These are phyloP conservation scores for Phytophthora foliorum DNA, from an alignment of 352 stramenopile species.

Conservation along the genomic window DNA sequence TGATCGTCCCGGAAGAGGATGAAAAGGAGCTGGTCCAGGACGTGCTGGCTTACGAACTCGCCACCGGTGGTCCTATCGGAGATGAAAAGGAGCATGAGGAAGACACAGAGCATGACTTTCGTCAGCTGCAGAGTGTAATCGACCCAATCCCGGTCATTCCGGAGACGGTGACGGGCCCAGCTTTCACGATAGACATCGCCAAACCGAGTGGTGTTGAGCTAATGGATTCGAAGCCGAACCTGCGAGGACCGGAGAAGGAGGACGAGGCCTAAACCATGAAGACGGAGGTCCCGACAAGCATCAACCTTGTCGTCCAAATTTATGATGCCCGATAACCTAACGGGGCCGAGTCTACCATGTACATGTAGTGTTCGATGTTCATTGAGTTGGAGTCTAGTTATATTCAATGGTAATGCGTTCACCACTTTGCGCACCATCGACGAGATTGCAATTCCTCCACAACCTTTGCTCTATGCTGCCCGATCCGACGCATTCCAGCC, in stretches of 20 bases:
- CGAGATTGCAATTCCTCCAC: too few relatives aligned
- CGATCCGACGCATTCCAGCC: too few relatives aligned
- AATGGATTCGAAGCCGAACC: neutral
- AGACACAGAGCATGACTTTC: constrained; percentile 1
- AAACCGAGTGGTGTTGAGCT: neutral
- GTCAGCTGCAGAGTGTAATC: constrained; percentile 2
- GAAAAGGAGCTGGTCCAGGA: neutral
- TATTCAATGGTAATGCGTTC: too few relatives aligned
- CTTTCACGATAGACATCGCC: neutral
- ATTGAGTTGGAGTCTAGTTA: too few relatives aligned
- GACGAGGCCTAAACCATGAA: neutral
- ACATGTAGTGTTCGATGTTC: too few relatives aligned
- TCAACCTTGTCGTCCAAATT: too few relatives aligned
- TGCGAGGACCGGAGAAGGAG: constrained; percentile 1
- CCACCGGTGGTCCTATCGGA: neutral
- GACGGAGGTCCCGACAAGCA: too few relatives aligned
- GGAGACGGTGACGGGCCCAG: constrained; percentile 5
- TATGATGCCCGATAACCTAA: too few relatives aligned
- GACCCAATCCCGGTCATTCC: too few relatives aligned
- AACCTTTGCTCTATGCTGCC: too few relatives aligned
- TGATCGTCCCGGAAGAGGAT: neutral
- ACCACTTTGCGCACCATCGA: too few relatives aligned
- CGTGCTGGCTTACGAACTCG: neutral
- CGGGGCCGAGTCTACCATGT: too few relatives aligned
- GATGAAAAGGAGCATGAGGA: neutral